These are phyloP conservation scores for Lactarius quietus DNA, from an alignment of 768 basidiomycete species.

Conservation along the genomic window DNA sequence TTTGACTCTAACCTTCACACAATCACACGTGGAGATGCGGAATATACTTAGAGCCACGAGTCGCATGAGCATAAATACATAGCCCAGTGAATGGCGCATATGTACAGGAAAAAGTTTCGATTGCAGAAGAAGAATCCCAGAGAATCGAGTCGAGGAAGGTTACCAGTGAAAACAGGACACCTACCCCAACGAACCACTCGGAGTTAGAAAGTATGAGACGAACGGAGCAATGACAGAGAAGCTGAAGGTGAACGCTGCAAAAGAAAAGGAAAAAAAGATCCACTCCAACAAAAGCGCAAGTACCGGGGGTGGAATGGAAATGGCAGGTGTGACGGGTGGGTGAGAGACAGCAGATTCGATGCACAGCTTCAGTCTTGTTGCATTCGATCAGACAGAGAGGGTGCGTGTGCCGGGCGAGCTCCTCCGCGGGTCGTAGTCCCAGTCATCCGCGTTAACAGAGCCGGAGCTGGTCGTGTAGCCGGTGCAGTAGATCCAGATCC, in stretches of 20 bases:
- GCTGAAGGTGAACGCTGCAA: neutral
- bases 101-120: neutral
- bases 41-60: neutral
- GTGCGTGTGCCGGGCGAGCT: neutral
- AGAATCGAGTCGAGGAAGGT: neutral
- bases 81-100: neutral
- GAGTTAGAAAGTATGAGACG: neutral
- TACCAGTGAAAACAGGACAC: neutral
- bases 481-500: neutral
- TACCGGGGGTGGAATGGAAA: neutral
- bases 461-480: too few species aligned
- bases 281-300: neutral
- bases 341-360: neutral
- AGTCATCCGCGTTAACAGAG: constrained; percentile 12
- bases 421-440: neutral
- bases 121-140: neutral
- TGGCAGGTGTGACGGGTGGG: too few species aligned
- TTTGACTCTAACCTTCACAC: neutral
- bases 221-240: neutral
- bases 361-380: constrained; percentile 3
- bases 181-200: neutral
- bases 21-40: too few species aligned
- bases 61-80: neutral
- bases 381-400: constrained; percentile 16
- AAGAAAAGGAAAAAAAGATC: neutral